These are phyloP conservation scores for Pleurotus giganteus DNA, from an alignment of 768 basidiomycete species.

Conservation along the genomic window DNA sequence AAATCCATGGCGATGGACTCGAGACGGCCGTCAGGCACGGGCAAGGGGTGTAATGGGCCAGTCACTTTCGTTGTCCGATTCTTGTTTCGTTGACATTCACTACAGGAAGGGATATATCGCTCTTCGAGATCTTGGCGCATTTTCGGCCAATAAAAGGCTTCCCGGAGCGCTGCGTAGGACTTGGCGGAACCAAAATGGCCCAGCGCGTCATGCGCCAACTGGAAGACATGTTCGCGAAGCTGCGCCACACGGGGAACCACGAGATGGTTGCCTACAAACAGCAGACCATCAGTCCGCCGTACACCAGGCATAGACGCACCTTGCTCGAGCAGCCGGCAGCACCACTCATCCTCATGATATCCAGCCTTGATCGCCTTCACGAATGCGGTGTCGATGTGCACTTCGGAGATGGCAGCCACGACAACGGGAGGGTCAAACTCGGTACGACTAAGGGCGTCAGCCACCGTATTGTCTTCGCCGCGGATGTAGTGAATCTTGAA, in stretches of 20 bases:
- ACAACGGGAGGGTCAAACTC: neutral
- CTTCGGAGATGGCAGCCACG: neutral
- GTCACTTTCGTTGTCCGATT: conserved; percentile 15
- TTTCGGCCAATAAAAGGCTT: conserved; percentile 30
- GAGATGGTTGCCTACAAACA: conserved; percentile 19
- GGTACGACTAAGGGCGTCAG: conserved; percentile 34
- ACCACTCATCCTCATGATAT: conserved; percentile 11
- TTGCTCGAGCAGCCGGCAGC: neutral
- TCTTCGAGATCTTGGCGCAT: conserved; percentile 29
- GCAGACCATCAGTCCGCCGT: conserved; percentile 13
- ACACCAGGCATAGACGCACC: neutral
- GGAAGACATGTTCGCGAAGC: conserved; percentile 21
- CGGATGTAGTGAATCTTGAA: conserved; percentile 29
- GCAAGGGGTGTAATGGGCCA: conserved; percentile 27
- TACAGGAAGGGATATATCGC: conserved; percentile 29
- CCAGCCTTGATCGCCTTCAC: neutral
- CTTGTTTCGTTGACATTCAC: conserved; percentile 36
- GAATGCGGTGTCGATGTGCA: neutral
- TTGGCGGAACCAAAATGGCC: conserved; percentile 36
- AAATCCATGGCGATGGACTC: conserved; percentile 31
- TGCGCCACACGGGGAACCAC: conserved; percentile 21
- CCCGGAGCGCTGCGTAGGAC: conserved; percentile 19
- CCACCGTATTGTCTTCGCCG: conserved; percentile 31
- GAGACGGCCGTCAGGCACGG: conserved; percentile 27
- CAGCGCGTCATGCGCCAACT: conserved; percentile 24